Evolutionary conservation across 1,139 yeast genomes (phyloP), one percentile per base, ranked within the genome.

Genomic region (Pichia sp.): DNA sequence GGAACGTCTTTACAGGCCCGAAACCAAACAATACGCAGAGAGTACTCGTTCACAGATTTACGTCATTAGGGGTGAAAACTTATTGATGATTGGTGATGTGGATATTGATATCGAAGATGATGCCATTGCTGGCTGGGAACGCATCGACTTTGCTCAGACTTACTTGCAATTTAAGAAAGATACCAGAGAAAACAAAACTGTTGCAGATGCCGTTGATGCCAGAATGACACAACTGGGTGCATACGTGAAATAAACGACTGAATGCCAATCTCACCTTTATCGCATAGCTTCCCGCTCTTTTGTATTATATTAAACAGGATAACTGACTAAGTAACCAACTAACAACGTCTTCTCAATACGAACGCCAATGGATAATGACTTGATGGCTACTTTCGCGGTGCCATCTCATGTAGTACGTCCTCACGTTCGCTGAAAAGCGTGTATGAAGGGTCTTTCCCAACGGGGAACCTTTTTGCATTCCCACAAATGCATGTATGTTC

Each of bases 11-110:
- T 87, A 83, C 59, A 63, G 80, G 46, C 59, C 62, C 20, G 61
- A 68, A 36, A 58, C 69, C 51, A 51, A 68, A 49, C 49, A 64
- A 48, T 91, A 77, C 56, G 95, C 85, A 6, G 96, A 91, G 58
- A 72, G 86, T 38, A 94, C 94, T 2, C 43, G 40, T 8, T 49
- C 51, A 8, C 53, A 51, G 29, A 86, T 86, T 34, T 82, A 80
- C 54, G 75, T 93, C 67, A 82, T 93, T 27, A 82, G 98, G 62
- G 98, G 99, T 45, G 99, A 91, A 60, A 91, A 91, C 53, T 94
- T 91, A 13, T 94, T 88, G n/a, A 75, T 88, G 77, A 62, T 91
- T 60, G 98, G 98, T 17, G 97, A 91, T 57, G 72, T 91, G 32
- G 96, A 91, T 58, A 82, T 87, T 45, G 96, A 86, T 54, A 73